Evolutionary conservation across 164 flowering plant genomes (phyloP).

Genomic region (Chimonanthus salicifolius): DNA sequence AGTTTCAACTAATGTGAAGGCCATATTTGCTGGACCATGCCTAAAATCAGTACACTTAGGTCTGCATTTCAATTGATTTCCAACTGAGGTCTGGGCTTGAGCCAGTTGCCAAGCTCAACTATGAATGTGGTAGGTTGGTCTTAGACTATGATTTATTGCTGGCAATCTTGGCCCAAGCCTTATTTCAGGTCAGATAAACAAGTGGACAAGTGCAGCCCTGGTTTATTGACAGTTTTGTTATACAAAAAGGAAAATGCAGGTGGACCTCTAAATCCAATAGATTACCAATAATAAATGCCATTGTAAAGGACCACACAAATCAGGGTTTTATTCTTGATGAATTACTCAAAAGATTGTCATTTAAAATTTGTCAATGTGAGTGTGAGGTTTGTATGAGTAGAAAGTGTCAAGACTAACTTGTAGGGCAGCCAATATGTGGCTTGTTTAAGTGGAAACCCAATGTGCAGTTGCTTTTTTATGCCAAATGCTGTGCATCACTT

Average conservation of each 20-base stretch:
- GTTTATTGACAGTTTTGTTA: neutral
- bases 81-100: too few relatives aligned
- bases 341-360: too few relatives aligned
- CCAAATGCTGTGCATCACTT: neutral
- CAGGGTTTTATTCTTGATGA: neutral
- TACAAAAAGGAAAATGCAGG: neutral
- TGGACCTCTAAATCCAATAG: neutral
- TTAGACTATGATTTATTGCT: too few relatives aligned
- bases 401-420: neutral
- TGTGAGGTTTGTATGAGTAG: neutral
- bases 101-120: neutral
- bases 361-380: neutral
- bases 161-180: neutral
- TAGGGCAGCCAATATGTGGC: too few relatives aligned
- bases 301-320: too few relatives aligned
- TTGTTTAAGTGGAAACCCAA: too few relatives aligned
- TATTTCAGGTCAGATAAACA: neutral
- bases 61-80: too few relatives aligned
- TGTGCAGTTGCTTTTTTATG: neutral
- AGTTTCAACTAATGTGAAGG: too few relatives aligned
- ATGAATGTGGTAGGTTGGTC: too few relatives aligned
- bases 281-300: neutral
- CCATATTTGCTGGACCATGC: too few relatives aligned
- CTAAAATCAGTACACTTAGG: too few relatives aligned
- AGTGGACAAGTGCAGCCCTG: neutral